A percentile compares a stretch with the other conserved stretches of the same genome.
Evolutionary conservation across 2,329 filamentous ascomycete species (phyloP).

Genomic region (Aquanectria penicillioides): DNA sequence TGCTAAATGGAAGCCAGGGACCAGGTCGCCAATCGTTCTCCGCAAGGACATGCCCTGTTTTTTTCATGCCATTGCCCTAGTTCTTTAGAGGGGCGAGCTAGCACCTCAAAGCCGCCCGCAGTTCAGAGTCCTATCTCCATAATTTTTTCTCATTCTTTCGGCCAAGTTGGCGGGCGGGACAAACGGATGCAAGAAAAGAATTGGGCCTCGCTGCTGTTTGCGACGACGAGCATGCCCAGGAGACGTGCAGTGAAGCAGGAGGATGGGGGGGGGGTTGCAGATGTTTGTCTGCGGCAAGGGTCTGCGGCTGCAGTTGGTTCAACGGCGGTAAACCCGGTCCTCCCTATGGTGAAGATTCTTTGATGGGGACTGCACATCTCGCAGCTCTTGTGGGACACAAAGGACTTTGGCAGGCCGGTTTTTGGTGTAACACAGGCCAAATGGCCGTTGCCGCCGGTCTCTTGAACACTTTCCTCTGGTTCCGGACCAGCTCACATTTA

Average conservation of each 20-base stretch:
- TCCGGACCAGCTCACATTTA: no score
- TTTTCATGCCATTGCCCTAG: no score
- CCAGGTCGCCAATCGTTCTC: constrained; percentile 11
- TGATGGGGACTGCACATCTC: no score
- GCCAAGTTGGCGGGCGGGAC: not conserved
- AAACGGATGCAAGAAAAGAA: not conserved
- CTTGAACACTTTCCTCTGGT: no score
- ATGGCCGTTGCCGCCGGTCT: not conserved
- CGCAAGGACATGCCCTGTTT: constrained; percentile 12
- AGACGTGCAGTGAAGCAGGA: not conserved
- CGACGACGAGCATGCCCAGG: constrained; percentile 9
- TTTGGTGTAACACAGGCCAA: constrained; percentile 9
- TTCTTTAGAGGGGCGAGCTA: no score
- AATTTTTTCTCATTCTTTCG: no score
- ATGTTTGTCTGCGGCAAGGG: not conserved
- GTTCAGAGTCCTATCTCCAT: no score
- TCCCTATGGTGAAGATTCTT: not conserved
- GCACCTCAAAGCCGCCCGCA: no score
- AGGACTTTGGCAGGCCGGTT: not conserved
- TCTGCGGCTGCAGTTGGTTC: not conserved
- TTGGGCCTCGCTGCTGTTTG: constrained; percentile 9
- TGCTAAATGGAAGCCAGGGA: not conserved
- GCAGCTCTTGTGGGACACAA: not conserved
- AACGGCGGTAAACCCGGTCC: constrained; percentile 3
- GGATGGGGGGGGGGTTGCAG: not conserved